These are phyloP conservation scores for Ceratocystis ficicola DNA, from an alignment of 2,329 filamentous ascomycete genomes.

Conservation along the genomic window DNA sequence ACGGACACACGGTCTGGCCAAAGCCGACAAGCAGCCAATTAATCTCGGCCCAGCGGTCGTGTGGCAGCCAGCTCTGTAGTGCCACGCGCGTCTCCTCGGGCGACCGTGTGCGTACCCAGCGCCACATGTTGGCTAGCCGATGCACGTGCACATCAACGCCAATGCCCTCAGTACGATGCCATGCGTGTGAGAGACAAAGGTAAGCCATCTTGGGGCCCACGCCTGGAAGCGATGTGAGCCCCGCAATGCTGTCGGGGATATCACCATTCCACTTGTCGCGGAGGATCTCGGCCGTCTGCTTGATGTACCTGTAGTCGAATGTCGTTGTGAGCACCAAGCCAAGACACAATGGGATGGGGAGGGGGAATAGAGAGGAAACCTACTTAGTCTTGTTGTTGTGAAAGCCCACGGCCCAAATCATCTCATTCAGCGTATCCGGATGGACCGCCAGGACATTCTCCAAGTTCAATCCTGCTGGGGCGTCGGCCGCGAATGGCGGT, in stretches of 20 bases:
- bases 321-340: neutral
- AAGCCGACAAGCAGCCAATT: conserved; percentile 80
- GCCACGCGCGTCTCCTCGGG: conserved; percentile 71
- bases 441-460: conserved; percentile 64
- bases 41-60: conserved; percentile 80
- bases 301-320: conserved; percentile 43
- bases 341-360: neutral
- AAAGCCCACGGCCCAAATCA: conserved; percentile 79
- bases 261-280: conserved; percentile 59
- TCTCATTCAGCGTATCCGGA: conserved; percentile 51
- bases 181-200: conserved; percentile 66
- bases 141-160: conserved; percentile 93
- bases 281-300: conserved; percentile 60
- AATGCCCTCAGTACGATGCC: conserved; percentile 57
- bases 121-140: conserved; percentile 87
- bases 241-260: conserved; percentile 66
- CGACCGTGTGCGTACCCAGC: conserved; percentile 69
- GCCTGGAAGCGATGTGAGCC: conserved; percentile 64
- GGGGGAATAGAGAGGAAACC: conserved; percentile 23
- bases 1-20: conserved; percentile 66
- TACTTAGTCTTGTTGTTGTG: conserved; percentile 89
- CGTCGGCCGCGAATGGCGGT: conserved; percentile 37
- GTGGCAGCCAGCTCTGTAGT: conserved; percentile 72
- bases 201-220: conserved; percentile 95
- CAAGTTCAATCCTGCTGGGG: conserved; percentile 50